Evolutionary conservation across 2,329 filamentous ascomycete species (phyloP), one percentile per base, ranked within the genome.

Genomic region (Scedosporium boydii): DNA sequence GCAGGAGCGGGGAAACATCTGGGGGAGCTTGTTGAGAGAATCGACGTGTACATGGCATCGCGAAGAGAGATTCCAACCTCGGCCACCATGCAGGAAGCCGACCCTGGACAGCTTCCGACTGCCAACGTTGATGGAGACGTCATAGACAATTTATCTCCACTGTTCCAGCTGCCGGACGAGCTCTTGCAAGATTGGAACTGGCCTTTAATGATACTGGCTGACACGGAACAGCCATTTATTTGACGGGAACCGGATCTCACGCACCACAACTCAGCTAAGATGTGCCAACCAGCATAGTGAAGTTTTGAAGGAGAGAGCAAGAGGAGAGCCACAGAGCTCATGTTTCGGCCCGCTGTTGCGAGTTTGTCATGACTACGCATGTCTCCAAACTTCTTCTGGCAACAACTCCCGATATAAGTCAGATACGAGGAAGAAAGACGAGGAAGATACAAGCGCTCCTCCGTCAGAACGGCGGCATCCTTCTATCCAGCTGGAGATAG

Each of bases 1-100:
- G 62, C 66, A 3, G 65, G 67, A 23, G 69, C 69, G 12, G 67
- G 68, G 23, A 64, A 66, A 58, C 67, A 65, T 23, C 65, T 71
- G 5, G 61, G 68, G 26, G 63, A 62, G 34, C 65, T 67, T 58
- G 68, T 70, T 12, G 63, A 62, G 10, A 66, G 67, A 12, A 69
- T 71, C 29, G 68, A 70, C 58, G 67, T 67, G 61, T 68, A 67
- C 58, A 67, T 69, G 67, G 46, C 51, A 21, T 60, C 60, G 7
- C 26, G 58, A 23, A 44, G 58, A 23, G 58, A 27, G 38, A 18
- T 23, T 16, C 34, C 34, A 7, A n/a, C 7, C 38, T 16, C 34
- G 38, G 21, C 18, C 18, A 7, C 34, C n/a, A n/a, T 16, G 41
- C 38, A 23, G 12, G n/a, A 6, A 23, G 26, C 16, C 12, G 21